Evolutionary conservation across 176 grass and related monocot species (phyloP).

Genomic region (Triticum aestivum): IWGSC_CS_RefSeq_v2.1 NC_057797.1:471572758-471573257

Average conservation of each 20-base stretch:
- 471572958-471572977: constrained; percentile 64
- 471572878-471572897: not conserved
- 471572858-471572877: not conserved
- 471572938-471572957: not conserved
- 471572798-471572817: not conserved
- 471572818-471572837: not conserved
- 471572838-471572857: not conserved
- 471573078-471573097: constrained; percentile 39
- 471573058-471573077: constrained; percentile 30
- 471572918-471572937: not conserved
- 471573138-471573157: not conserved
- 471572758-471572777: not conserved
- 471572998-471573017: constrained; percentile 51
- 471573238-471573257: constrained; percentile 2
- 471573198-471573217: not conserved
- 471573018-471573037: constrained; percentile 26
- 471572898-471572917: constrained; percentile 44
- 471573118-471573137: too few relatives aligned
- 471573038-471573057: constrained; percentile 24
- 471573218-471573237: not conserved
- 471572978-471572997: constrained; percentile 53
- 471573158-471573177: not conserved
- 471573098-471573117: not conserved
- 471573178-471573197: not conserved
- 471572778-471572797: not conserved